Conservation (phyloP, 2,329 filamentous ascomycete genomes). For the Fusarium pseudoanthophilum region DNA sequence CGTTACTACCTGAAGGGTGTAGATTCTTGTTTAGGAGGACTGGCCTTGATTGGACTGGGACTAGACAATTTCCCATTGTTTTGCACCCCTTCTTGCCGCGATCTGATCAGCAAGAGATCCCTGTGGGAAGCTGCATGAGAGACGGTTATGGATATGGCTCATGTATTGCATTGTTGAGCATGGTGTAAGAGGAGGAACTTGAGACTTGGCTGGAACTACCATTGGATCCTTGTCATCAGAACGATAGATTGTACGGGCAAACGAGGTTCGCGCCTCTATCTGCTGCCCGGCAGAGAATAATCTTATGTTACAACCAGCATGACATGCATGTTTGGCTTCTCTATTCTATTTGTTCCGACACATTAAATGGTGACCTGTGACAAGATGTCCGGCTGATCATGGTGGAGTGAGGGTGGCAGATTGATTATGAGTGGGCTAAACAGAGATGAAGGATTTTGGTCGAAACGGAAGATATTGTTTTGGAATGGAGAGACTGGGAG, state of each 20-base stretch:
- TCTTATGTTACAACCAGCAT: constrained; percentile 47
- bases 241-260: constrained; percentile 53
- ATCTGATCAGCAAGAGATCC: constrained; percentile 31
- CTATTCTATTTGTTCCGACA: constrained; percentile 2
- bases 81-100: constrained; percentile 22
- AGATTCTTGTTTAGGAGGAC: constrained; percentile 17
- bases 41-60: constrained; percentile 21
- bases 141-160: constrained; percentile 25
- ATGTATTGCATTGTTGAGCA: constrained; percentile 42
- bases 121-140: constrained; percentile 44
- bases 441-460: neutral
- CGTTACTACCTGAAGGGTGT: constrained; percentile 21
- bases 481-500: constrained; percentile 2
- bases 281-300: constrained; percentile 47
- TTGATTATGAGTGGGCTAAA: neutral
- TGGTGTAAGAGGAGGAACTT: constrained; percentile 42
- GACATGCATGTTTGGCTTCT: constrained; percentile 38
- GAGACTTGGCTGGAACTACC: constrained; percentile 32
- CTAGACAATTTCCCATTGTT: constrained; percentile 8
- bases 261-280: constrained; percentile 51
- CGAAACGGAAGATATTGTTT: constrained; percentile 5
- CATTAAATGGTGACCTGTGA: constrained; percentile 5
- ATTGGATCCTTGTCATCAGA: constrained; percentile 43
- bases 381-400: neutral
- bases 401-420: neutral